Base-by-base conservation (phyloP, 179 eudicot species). In the Spergularia azorica region DNA sequence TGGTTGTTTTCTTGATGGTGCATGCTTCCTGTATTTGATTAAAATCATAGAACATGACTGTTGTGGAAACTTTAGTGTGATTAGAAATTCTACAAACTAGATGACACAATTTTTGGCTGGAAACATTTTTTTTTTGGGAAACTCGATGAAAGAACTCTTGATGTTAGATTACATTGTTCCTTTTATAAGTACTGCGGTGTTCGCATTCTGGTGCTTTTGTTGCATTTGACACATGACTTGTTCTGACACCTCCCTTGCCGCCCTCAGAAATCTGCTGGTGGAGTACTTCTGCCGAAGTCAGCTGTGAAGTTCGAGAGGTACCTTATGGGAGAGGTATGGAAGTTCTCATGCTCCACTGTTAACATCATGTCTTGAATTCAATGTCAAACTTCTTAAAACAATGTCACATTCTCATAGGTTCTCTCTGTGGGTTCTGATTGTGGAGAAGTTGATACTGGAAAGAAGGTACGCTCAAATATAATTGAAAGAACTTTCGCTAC, bases 241-340 rank as follows among this genome's bases (percentile, higher is more conserved):
- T 43, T 14, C 1, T 68, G 32, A 48, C 57, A 68, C 69, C 48
- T 15, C 32, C 32, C 32, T 26, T 2, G 2, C 32, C 21, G 15
- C 5, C 17, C 57, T 3, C 87, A 95, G 97, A 95, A 93, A 95
- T 95, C 98, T 55, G 93, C 93, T 39, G 98, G 98, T 14, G 98
- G 97, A 79, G 94, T 95, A 65, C 86, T 95, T 79, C 89, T 93
- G 80, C 97, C 97, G 1, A 95, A 93, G 85, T 90, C 97, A 63
- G 97, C 97, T 16, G 98, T 95, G 62, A 95, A 95, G 79, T 93
- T 93, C 56, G 98, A 95, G 86, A 88, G 97, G 55, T 93, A 95
- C 80, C 95, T 95, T 38, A 79, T 93, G 88, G 98, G 98, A 50
- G 97, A 93, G 97, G 98, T 95, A 79, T 68, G 83, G 21, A 32